Evolutionary conservation across 2,329 filamentous ascomycete species (phyloP), one percentile per base, ranked within the genome.

Genomic region (Didymella sp.): DNA sequence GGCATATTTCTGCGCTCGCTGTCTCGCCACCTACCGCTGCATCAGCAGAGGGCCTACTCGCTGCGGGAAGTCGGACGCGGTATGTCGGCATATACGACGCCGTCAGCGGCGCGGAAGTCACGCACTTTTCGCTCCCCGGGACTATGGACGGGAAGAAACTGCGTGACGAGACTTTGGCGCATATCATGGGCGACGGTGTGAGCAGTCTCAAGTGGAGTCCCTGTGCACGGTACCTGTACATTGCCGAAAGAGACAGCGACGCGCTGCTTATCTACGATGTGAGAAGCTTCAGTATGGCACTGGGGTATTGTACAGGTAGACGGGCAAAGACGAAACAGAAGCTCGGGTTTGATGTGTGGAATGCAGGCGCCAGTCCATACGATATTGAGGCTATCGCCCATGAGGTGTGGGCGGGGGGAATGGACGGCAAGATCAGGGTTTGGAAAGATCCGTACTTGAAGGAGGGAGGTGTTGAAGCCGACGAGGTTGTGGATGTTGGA

Each of bases 401-500:
- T 63, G 83, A 87, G 64, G 72, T 88, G 19, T 87, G 85, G 85
- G 80, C 76, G 42, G 86, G 86, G 9, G 85, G 85, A 0, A 79
- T 72, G 1, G 85, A 88, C 75, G 86, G 86, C 0, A 65, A 63
- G 17, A 76, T 85, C 51, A 76, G 82, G 55, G 74, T 76, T 7
- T 78, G 76, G 76, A 60, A 56, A 17, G 69, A 74, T 62, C 69
- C 75, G 31, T 68, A 62, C 27, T 13, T 54, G 33, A 66, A 58
- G 30, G 69, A 74, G 27, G 74, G 73, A 0, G 62, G 59, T 6
- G 60, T 76, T n/a, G 51, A 69, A 51, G 78, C 82, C 2, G 75
- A 78, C 58, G 63, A 72, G 33, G 66, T 66, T 17, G 41, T 74
- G 3, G 28, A 47, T 12, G 62, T 73, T 0, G 48, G 59, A 0